Base-by-base conservation (phyloP, 1,284 basidiomycete species). In the Cryptococcus sp. region DNA sequence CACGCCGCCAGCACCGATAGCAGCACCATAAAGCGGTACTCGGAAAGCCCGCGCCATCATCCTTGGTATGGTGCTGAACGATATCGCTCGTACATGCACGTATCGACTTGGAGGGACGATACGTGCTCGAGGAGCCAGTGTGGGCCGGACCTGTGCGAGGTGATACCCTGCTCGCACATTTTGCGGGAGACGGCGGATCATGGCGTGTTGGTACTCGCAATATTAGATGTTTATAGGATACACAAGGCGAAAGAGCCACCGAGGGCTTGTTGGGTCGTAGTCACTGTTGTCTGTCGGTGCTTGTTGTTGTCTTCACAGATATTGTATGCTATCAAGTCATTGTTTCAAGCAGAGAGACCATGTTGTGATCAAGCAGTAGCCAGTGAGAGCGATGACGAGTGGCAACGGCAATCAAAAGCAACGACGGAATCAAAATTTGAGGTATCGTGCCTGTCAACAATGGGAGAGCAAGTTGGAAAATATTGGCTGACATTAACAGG, bases 1-100 rank as follows among this genome's bases (percentile, higher is more conserved):
- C 56, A 93, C 80, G 0, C 90, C 88, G n/a, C 93, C 92, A 1
- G 88, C 92, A 13, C 92, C 91, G 22, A 92, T 84, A 0, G 90
- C 90, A 22, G 86, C 88, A 15, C 88, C 89, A 34, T 90, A 91
- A 61, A 91, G 83, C 37, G 91, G 91, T 1, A 94, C 86, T 52
- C 88, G 82, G 72, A 94, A 91, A 0, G 91, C 91, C 44, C 90
- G 82, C 0, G 87, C 86, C 47, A 93, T 84, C 65, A 93, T 89
- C 61, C 86, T 82, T 15, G 91, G 91, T 54, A 93, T 87, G 11
- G 89, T 87, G 8, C 86, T 83, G 74, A 93, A 93, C 11, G 90
- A 92, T 19, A 93, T 81, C 4, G 87, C 85, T 51, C 91, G 85
- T 22, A 84, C 82, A 68, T 91, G 88, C 20, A 71, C 60, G 37